Conservation (phyloP, 371 early-diverging fungal genomes). For the Enterospora canceri region DNA sequence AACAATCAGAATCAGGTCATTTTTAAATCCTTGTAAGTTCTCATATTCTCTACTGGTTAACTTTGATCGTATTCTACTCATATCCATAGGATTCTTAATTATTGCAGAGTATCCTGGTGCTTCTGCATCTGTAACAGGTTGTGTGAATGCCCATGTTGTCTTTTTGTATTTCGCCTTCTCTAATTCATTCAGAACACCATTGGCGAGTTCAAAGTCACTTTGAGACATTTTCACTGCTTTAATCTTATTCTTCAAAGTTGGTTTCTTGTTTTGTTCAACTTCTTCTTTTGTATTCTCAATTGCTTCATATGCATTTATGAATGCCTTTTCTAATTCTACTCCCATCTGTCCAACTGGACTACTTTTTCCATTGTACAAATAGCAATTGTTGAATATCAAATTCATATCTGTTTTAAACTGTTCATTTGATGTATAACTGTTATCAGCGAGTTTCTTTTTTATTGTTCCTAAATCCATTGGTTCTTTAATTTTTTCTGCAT, state of each 20-base stretch:
- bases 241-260: constrained; percentile 6
- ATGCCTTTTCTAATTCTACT: constrained; percentile 40
- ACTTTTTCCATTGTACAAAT: constrained; percentile 50
- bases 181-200: constrained; percentile 43
- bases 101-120: constrained; percentile 86
- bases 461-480: constrained; percentile 86
- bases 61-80: constrained; percentile 64
- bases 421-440: constrained; percentile 56
- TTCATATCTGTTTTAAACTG: constrained; percentile 63
- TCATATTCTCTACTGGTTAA: constrained; percentile 51
- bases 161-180: constrained; percentile 43
- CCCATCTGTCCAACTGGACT: constrained; percentile 49
- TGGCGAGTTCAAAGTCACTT: constrained; percentile 47
- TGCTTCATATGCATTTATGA: constrained; percentile 31
- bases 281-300: no score
- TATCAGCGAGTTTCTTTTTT: constrained; percentile 61
- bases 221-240: constrained; percentile 19
- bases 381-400: constrained; percentile 60
- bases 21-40: constrained; percentile 40
- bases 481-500: constrained; percentile 79
- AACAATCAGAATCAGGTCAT: constrained; percentile 46
- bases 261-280: constrained; percentile 25
- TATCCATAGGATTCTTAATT: constrained; percentile 92
- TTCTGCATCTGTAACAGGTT: constrained; percentile 45
- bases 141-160: constrained; percentile 54